These are phyloP conservation scores for Solanum etuberosum DNA, from an alignment of 257 asterid genomes.

Conservation along the genomic window DNA sequence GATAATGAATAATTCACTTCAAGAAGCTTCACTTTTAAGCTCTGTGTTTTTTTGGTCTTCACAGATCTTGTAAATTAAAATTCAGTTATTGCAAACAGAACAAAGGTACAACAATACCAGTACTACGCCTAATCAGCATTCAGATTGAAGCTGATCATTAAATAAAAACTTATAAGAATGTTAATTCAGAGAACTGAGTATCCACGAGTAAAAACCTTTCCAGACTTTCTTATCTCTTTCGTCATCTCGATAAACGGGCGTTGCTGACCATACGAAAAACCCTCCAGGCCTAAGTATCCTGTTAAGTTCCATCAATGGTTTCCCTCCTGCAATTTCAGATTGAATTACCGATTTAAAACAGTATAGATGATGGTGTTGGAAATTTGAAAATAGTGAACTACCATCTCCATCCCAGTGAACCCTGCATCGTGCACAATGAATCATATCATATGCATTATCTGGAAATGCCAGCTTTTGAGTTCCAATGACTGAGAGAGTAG, in stretches of 20 bases:
- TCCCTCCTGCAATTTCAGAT: constrained; percentile 57
- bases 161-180: background rate
- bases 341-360: background rate
- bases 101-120: background rate
- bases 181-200: background rate
- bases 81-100: background rate
- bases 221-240: constrained; percentile 60
- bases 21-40: background rate
- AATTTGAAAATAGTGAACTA: constrained; percentile 22
- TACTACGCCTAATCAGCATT: background rate
- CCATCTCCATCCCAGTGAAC: constrained; percentile 77
- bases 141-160: background rate
- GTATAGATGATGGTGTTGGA: background rate
- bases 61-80: background rate
- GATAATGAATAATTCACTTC: background rate
- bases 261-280: constrained; percentile 89
- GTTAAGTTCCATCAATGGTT: constrained; percentile 78
- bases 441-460: constrained; percentile 47
- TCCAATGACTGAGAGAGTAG: constrained; percentile 58
- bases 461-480: constrained; percentile 54
- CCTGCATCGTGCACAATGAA: constrained; percentile 74
- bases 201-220: constrained; percentile 38
- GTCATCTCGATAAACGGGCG: constrained; percentile 68
- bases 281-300: constrained; percentile 95
- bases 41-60: background rate